A percentile compares a stretch with the other conserved stretches of the same genome.
Evolutionary conservation across 2,329 filamentous ascomycete species (phyloP).

Genomic region (Nectriaceae sp.): DNA sequence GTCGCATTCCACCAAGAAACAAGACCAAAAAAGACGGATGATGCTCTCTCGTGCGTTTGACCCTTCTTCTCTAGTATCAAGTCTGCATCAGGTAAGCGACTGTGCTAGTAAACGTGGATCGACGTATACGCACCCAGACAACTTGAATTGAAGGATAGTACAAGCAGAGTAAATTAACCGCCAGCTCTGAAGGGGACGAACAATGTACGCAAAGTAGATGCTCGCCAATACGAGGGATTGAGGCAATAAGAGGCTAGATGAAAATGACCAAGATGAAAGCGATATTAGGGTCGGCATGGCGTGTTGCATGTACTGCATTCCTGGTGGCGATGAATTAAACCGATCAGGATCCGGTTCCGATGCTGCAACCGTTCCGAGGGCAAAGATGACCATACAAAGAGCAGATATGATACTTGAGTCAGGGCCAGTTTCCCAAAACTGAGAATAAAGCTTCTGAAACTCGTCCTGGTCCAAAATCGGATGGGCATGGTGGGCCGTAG

Average conservation of each 20-base stretch:
- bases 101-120: background rate
- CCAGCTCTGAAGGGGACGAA: constrained; percentile 36
- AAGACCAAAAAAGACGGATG: constrained; percentile 33
- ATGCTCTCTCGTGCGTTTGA: constrained; percentile 21
- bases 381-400: constrained; percentile 33
- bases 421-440: constrained; percentile 21
- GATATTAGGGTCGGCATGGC: constrained; percentile 31
- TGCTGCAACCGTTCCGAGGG: constrained; percentile 27
- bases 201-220: constrained; percentile 36
- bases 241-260: constrained; percentile 25
- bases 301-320: constrained; percentile 33
- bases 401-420: constrained; percentile 28
- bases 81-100: constrained; percentile 3
- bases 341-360: constrained; percentile 17
- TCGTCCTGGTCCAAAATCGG: constrained; percentile 29
- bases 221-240: constrained; percentile 35
- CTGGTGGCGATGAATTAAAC: constrained; percentile 24
- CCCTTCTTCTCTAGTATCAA: constrained; percentile 17
- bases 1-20: constrained; percentile 35
- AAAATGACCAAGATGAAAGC: constrained; percentile 33
- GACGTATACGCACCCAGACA: constrained; percentile 16
- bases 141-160: constrained; percentile 31
- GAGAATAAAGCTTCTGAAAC: constrained; percentile 25
- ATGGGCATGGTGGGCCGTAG: constrained; percentile 26
- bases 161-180: constrained; percentile 34